Evolutionary conservation across 345 rosid genomes (phyloP), one percentile per base, ranked within the genome.

Genomic region (Balakata baccata): DNA sequence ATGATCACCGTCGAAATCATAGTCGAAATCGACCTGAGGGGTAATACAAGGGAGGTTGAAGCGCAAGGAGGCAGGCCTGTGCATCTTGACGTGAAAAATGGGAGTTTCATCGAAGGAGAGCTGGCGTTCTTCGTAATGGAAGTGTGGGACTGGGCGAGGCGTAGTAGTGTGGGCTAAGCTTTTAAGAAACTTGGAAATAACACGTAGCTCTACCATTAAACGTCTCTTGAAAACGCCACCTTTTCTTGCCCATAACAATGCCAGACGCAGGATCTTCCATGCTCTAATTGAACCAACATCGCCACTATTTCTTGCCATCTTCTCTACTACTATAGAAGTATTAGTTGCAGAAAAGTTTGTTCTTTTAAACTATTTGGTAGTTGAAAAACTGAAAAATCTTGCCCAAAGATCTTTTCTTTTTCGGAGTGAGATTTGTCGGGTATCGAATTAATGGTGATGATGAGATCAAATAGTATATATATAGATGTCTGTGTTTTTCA

Each of bases 81-180:
- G 78, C 86, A 86, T 90, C 86, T 86, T 92, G 73, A 83, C 78
- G 25, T 86, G 87, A 81, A 91, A 84, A 46, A 89, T 69, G 12
- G 98, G 99, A 0, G 99, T 92, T 71, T 89, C 80, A 37, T 92
- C 96, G 68, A 95, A 95, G 5, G 99, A 89, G 63, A 95, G 89
- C 87, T 95, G 79, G 2, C 86, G 90, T 75, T 92, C 96, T 43
- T 86, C 79, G 20, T 84, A 86, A 72, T 68, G 74, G 25, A 76
- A 25, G 6, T 72, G 87, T 65, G 73, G 34, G 34, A 29, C 34
- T 1, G 34, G 80, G 9, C 74, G 72, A 53, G 68, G 77, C 46
- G 53, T 41, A 66, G 25, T 8, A 22, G 52, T 50, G 52, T 73
- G 79, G 11, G 76, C 71, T 6, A 92, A 74, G 65, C 82, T 80